Evolutionary conservation across 1,284 basidiomycete species (phyloP).

Genomic region (Sporisorium graminicola): DNA sequence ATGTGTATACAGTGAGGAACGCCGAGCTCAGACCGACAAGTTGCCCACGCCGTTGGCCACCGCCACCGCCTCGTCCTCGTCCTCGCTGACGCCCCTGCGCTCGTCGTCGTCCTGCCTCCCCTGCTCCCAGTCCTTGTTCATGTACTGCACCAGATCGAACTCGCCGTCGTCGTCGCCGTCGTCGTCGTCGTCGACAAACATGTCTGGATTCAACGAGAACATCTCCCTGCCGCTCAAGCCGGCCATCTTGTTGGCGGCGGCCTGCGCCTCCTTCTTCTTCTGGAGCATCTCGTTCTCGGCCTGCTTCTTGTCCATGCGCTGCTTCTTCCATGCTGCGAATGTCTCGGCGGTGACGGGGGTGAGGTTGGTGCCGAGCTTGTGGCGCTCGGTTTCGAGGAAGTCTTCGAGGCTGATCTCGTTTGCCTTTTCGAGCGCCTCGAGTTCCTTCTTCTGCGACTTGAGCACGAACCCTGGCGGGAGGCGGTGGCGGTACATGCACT

Average conservation of each 20-base stretch:
- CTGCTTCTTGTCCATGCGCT: constrained; percentile 74
- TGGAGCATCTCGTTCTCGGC: constrained; percentile 87
- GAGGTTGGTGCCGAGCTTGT: constrained; percentile 75
- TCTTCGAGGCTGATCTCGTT: constrained; percentile 90
- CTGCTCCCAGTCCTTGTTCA: constrained; percentile 63
- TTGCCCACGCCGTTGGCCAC: constrained; percentile 22
- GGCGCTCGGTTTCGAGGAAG: constrained; percentile 98
- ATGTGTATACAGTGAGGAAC: neutral
- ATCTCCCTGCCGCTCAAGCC: constrained; percentile 97
- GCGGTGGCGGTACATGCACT: constrained; percentile 94
- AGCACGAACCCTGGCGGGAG: constrained; percentile 88
- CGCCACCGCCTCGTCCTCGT: constrained; percentile 24
- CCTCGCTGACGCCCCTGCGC: constrained; percentile 21
- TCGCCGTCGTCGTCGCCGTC: constrained; percentile 73
- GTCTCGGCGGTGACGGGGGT: constrained; percentile 96
- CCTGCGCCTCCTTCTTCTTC: constrained; percentile 87
- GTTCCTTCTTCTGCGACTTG: constrained; percentile 81
- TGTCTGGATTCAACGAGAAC: constrained; percentile 91
- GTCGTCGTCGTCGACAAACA: constrained; percentile 80
- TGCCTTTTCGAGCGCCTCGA: constrained; percentile 81
- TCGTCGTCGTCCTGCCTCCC: constrained; percentile 58
- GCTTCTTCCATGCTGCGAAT: constrained; percentile 93
- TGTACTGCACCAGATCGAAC: constrained; percentile 63
- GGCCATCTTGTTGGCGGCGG: constrained; percentile 87
- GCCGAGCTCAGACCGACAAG: constrained; percentile 13